Percentiles rank a stretch among this genome's conserved stretches.
These are phyloP conservation scores for Dovyalis caffra DNA, from an alignment of 345 rosid species.

Conservation along the genomic window DNA sequence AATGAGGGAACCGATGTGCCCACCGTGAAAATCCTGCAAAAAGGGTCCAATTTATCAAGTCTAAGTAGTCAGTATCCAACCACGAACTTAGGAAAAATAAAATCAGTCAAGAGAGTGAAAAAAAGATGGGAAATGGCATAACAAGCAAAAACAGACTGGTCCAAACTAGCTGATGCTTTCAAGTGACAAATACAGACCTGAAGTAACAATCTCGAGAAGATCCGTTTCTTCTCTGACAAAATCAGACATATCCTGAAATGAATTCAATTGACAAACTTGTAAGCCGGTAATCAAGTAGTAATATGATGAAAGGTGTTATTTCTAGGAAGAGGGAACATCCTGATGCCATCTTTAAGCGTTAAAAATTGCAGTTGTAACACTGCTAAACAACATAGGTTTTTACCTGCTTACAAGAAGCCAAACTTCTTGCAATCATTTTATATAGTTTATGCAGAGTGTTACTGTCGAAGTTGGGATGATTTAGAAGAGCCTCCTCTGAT, in stretches of 20 bases:
- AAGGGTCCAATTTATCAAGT: background rate
- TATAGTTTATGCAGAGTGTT: slow-evolving; percentile 42
- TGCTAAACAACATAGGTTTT: background rate
- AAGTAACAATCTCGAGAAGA: slow-evolving; percentile 62
- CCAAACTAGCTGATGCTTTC: background rate
- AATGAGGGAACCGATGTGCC: slow-evolving; percentile 56
- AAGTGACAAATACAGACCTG: slow-evolving; percentile 39
- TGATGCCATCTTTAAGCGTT: too few relatives aligned
- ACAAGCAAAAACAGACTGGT: background rate
- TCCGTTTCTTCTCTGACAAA: slow-evolving; percentile 39
- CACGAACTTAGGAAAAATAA: background rate
- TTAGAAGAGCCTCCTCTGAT: slow-evolving; percentile 71
- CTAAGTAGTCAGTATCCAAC: background rate
- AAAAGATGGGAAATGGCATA: background rate
- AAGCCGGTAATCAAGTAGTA: background rate
- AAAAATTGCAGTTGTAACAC: too few relatives aligned
- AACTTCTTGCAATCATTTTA: slow-evolving; percentile 53
- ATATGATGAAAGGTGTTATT: background rate
- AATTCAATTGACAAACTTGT: background rate
- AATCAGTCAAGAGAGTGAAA: background rate
- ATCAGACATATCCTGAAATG: slow-evolving; percentile 41
- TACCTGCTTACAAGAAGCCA: slow-evolving; percentile 54
- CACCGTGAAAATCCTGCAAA: slow-evolving; percentile 57
- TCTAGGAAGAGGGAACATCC: background rate
- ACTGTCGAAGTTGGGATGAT: slow-evolving; percentile 40